Evolutionary conservation across 345 rosid genomes (phyloP).

Genomic region (Kernera saxatilis): DNA sequence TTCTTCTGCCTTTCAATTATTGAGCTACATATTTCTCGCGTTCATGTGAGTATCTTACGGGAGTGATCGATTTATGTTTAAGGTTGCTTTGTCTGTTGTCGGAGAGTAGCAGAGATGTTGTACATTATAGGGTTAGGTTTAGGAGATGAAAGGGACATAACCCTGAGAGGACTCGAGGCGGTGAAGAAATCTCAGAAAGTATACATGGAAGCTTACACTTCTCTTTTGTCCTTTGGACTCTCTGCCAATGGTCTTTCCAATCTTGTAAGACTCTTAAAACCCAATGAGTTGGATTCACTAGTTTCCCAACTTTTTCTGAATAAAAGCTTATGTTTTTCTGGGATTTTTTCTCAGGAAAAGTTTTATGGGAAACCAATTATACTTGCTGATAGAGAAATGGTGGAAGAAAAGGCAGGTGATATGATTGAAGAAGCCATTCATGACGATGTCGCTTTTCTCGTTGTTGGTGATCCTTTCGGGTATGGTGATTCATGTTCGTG

Average conservation of each 20-base stretch:
- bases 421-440: conserved; percentile 49
- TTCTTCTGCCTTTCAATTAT: background rate
- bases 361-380: conserved; percentile 61
- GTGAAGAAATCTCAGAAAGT: conserved; percentile 69
- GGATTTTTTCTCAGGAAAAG: conserved; percentile 41
- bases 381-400: conserved; percentile 87
- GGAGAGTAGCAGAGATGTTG: conserved; percentile 52
- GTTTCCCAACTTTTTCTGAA: background rate
- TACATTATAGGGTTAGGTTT: conserved; percentile 80
- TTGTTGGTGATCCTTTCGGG: conserved; percentile 98
- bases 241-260: conserved; percentile 64
- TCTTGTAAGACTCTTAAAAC: conserved; percentile 38
- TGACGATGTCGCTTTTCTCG: conserved; percentile 71
- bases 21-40: background rate
- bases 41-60: background rate
- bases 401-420: conserved; percentile 76
- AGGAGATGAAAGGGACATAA: conserved; percentile 81
- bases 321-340: background rate
- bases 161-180: conserved; percentile 75
- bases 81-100: background rate
- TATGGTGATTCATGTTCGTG: conserved; percentile 1
- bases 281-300: background rate
- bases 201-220: conserved; percentile 91
- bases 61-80: background rate
- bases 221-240: conserved; percentile 86